Conservation (phyloP, 805 yeast species). For the Candida michaelii region DNA sequence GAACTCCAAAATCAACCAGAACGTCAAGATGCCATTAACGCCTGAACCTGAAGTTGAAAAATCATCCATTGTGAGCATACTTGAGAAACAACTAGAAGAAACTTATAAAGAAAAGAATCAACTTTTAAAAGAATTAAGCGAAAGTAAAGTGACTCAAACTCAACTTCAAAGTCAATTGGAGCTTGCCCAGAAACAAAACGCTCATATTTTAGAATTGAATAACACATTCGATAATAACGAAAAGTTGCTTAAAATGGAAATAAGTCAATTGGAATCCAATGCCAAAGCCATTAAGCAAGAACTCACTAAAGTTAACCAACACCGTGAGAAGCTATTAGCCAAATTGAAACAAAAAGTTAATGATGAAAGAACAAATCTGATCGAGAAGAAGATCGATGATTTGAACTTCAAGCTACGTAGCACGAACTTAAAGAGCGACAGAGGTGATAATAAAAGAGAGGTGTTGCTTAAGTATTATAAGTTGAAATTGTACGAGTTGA, state of each 20-base stretch:
- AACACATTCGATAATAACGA: constrained; percentile 31
- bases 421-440: constrained; percentile 16
- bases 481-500: constrained; percentile 47
- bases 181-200: constrained; percentile 23
- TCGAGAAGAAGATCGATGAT: constrained; percentile 27
- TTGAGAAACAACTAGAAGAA: constrained; percentile 36
- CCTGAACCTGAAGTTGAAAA: constrained; percentile 2
- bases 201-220: constrained; percentile 25
- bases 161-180: constrained; percentile 20
- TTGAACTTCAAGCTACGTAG: constrained; percentile 22
- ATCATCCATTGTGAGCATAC: constrained; percentile 19
- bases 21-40: background rate
- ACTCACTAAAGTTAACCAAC: constrained; percentile 26
- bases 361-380: background rate
- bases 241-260: constrained; percentile 27
- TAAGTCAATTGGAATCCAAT: constrained; percentile 27
- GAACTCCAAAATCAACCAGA: constrained; percentile 4
- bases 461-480: constrained; percentile 46
- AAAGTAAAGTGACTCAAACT: constrained; percentile 8
- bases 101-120: constrained; percentile 27
- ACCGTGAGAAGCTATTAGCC: constrained; percentile 30
- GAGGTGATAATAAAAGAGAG: constrained; percentile 16
- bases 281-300: constrained; percentile 30
- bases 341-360: constrained; percentile 20
- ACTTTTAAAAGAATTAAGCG: constrained; percentile 19